Base-by-base conservation (phyloP, 768 basidiomycete genomes). In the Pleurotus citrinopileatus region DNA sequence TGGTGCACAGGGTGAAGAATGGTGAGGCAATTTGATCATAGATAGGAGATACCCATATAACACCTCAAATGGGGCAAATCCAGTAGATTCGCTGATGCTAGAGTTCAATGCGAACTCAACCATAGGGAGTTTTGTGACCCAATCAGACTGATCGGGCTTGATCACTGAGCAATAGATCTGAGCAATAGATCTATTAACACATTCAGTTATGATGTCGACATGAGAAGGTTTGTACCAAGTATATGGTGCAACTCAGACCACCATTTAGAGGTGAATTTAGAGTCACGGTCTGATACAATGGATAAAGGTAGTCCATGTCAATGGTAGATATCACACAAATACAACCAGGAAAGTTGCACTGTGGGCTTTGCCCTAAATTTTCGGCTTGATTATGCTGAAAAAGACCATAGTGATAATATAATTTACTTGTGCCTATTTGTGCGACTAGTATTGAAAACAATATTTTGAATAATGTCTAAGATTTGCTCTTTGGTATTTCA, bases 71-170 rank as follows among this genome's bases (percentile, higher is more conserved):
- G 45, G 23, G 1, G 45, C 28, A 17, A 47, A 19, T 3, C 45
- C 25, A 25, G 45, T 25, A 26, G 13, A 7, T 6, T 43, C 10
- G 3, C 70, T 65, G 1, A 48, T 8, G 36, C 68, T 68, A 0
- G 61, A 60, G 55, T 70, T 78, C 4, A 75, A 66, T 0, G 73
- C 73, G 57, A 77, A 76, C 53, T 76, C 71, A 0, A 65, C 61
- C 45, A 70, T 46, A 2, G 68, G 69, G 0, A 73, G 7, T 6
- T 61, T 59, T 0, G 63, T 53, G 0, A 66, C 59, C 70, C 72
- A 74, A 36, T 75, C 63, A 0, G 57, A 60, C 38, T 73, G 71
- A 20, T 71, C 59, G 0, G 63, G 60, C 0, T 45, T 10, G 0
- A 72, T 57, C 0, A 58, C 12, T 0, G 63, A 36, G 0, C 60